These are phyloP conservation scores for Mucor racemosus DNA, from an alignment of 371 early-diverging fungal genomes.

Conservation along the genomic window DNA sequence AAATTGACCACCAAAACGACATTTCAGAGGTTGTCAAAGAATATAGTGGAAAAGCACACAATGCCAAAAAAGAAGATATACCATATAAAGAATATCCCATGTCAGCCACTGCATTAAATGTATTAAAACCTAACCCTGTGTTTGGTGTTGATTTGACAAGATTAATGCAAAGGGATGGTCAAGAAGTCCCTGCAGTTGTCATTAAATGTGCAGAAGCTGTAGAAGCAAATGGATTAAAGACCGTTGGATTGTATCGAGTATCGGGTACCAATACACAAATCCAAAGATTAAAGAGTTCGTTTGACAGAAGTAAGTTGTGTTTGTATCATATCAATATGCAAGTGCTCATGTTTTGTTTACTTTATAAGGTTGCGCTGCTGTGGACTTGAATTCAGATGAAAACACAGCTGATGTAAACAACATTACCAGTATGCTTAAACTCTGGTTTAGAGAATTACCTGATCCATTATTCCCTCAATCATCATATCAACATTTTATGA, in stretches of 20 bases:
- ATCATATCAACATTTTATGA: conserved; percentile 68
- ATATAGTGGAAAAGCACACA: conserved; percentile 26
- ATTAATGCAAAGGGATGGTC: conserved; percentile 69
- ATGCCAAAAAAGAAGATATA: conserved; percentile 43
- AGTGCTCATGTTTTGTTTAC: background rate
- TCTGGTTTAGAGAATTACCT: conserved; percentile 92
- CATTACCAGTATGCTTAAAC: conserved; percentile 82
- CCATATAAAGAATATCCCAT: conserved; percentile 65
- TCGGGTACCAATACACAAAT: conserved; percentile 78
- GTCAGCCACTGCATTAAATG: conserved; percentile 59
- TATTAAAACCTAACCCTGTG: conserved; percentile 65
- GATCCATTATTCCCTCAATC: conserved; percentile 78
- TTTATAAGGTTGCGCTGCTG: conserved; percentile 58
- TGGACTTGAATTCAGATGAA: conserved; percentile 64
- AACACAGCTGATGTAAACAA: conserved; percentile 75
- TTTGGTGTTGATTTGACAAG: conserved; percentile 70
- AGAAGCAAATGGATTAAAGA: conserved; percentile 67
- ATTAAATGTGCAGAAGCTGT: conserved; percentile 77
- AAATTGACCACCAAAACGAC: conserved; percentile 62
- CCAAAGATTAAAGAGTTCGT: conserved; percentile 65
- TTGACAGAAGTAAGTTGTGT: conserved; percentile 65
- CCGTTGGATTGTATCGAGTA: conserved; percentile 83
- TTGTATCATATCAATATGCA: background rate
- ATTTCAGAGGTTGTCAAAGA: conserved; percentile 45
- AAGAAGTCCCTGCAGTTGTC: conserved; percentile 74